phyloP scores from a whole-genome alignment of 768 basidiomycete genomes.

The Stropharia rugosoannulata region DNA sequence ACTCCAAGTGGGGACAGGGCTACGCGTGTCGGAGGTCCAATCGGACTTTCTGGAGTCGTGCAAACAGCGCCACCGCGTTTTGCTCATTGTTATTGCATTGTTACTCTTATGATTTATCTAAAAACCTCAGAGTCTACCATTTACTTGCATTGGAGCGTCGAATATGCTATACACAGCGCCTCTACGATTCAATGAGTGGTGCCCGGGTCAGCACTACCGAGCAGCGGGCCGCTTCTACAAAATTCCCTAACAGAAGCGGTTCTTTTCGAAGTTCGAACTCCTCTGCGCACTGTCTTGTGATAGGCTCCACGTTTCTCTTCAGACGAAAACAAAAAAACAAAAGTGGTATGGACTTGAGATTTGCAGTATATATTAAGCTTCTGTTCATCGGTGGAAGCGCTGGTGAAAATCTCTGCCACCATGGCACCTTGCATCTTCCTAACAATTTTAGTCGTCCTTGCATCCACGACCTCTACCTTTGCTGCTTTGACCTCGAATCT shows the following conservation, averaged over 20 bases:
- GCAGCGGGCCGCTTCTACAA: conserved; percentile 1
- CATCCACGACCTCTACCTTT: not conserved
- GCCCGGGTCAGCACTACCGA: not conserved
- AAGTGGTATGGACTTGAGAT: not conserved
- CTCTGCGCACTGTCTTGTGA: conserved; percentile 1
- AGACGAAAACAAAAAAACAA: too few species aligned
- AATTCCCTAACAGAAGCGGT: not conserved
- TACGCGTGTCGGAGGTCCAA: too few species aligned
- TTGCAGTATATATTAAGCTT: not conserved
- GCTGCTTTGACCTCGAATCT: conserved; percentile 11
- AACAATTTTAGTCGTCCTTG: not conserved
- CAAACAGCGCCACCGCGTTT: too few species aligned
- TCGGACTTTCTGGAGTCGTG: too few species aligned
- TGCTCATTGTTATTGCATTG: too few species aligned
- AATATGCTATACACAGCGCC: too few species aligned
- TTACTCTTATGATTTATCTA: too few species aligned
- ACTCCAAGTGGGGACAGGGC: too few species aligned
- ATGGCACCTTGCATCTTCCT: not conserved
- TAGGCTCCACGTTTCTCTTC: not conserved
- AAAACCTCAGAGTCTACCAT: too few species aligned
- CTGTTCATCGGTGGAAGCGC: not conserved
- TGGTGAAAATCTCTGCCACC: not conserved
- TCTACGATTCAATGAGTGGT: too few species aligned
- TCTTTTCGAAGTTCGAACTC: not conserved
- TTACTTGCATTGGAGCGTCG: too few species aligned